A percentile compares a stretch with the other conserved stretches of the same genome.
Conservation (phyloP, 345 rosid species). For the Passiflora organensis region DNA sequence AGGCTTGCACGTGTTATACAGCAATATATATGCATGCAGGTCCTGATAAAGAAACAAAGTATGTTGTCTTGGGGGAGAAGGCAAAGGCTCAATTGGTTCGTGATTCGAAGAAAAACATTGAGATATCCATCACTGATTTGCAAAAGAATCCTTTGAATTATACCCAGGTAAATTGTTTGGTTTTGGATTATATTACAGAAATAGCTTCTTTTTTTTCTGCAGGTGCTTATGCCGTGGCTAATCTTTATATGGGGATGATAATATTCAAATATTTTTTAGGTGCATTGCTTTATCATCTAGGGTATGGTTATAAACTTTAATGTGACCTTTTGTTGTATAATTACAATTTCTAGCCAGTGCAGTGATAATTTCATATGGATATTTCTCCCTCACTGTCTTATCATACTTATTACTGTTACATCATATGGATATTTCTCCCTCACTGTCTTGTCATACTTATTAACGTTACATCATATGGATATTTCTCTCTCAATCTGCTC, state of each 20-base stretch:
- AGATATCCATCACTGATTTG: conserved; percentile 61
- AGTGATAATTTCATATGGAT: too few relatives aligned
- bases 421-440: neutral
- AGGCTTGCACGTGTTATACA: conserved; percentile 14
- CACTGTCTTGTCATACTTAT: neutral
- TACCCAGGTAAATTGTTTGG: conserved; percentile 55
- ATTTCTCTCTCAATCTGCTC: neutral
- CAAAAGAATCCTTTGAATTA: conserved; percentile 86
- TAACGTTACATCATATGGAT: conserved; percentile 31
- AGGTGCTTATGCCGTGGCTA: neutral
- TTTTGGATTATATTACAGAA: neutral
- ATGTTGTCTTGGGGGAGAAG: conserved; percentile 86
- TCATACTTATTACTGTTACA: conserved; percentile 27
- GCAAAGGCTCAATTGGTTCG: conserved; percentile 79
- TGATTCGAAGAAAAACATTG: conserved; percentile 74
- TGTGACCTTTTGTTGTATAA: too few relatives aligned
- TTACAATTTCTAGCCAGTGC: neutral
- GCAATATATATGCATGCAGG: conserved; percentile 37
- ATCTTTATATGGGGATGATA: neutral
- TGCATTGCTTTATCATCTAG: too few relatives aligned
- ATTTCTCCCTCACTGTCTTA: neutral
- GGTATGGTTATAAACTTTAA: too few relatives aligned
- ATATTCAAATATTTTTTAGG: neutral
- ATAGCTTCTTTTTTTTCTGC: neutral
- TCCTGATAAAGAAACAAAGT: conserved; percentile 78